Evolutionary conservation across 2,329 filamentous ascomycete species (phyloP), one percentile per base, ranked within the genome.

Genomic region (Neurospora sp.): DNA sequence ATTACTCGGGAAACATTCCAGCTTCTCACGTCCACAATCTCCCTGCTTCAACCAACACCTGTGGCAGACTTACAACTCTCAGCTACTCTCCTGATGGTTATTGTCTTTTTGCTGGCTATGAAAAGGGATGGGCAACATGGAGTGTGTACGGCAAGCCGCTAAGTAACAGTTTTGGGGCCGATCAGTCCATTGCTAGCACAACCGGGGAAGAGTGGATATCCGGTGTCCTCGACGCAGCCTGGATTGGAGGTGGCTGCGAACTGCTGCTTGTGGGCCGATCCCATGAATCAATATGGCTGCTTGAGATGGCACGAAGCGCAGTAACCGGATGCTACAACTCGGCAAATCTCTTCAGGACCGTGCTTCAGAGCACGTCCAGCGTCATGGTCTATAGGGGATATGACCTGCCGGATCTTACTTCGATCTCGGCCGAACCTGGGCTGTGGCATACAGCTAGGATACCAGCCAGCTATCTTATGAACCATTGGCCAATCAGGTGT

Each of bases 271-370:
- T 91, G 39, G 86, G 88, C 41, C 83, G 83, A n/a, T 81, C 86
- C 66, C 91, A 94, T 78, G 91, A 94, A 75, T 89, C 91, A 1
- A 82, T 98, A 12, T 98, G 93, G 90, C 84, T 92, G 4, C 81
- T 99, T 8, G 95, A 99, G 78, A 96, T 97, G 85, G 95, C 94
- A 43, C 91, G 94, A 73, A 98, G 93, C 79, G 93, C 95, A n/a
- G 88, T 96, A 43, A 92, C 93, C 2, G 92, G 93, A 40, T 97
- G 93, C 79, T 97, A 96, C 80, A 93, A 91, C 37, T 91, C 95
- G 39, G 91, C 95, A 23, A 99, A 98, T 77, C 87, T 98, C 62
- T 93, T 94, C 71, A 88, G 94, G 68, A 96, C 94, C 0, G 87
- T 98, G 33, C 85, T 99, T 66, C 93, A 97, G 78, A 97, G 93